These are phyloP conservation scores for Hypomontagnella monticulosa DNA, from an alignment of 495 filamentous ascomycete species.

Conservation along the genomic window DNA sequence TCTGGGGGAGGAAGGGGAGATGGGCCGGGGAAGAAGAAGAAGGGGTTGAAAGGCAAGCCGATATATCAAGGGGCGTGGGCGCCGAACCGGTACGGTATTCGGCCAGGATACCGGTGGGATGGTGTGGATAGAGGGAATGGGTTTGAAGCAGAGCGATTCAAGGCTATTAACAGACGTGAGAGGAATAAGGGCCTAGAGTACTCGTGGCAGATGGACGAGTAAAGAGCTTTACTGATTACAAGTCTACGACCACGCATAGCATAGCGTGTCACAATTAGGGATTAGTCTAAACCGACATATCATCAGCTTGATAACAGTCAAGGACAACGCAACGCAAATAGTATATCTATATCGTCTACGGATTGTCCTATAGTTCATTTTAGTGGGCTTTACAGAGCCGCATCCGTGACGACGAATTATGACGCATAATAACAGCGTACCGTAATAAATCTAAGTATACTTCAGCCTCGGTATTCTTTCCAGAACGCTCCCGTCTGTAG, in stretches of 20 bases:
- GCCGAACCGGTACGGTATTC: slow-evolving; percentile 95
- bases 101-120: slow-evolving; percentile 95
- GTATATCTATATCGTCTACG: slow-evolving; percentile 26
- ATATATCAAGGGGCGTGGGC: slow-evolving; percentile 80
- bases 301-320: background rate
- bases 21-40: slow-evolving; percentile 46
- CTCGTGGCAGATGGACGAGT: slow-evolving; percentile 95
- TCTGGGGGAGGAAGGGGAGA: slow-evolving; percentile 1
- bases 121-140: slow-evolving; percentile 95
- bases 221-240: slow-evolving; percentile 9
- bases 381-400: slow-evolving; percentile 1
- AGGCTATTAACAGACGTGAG: slow-evolving; percentile 78
- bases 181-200: slow-evolving; percentile 84
- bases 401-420: slow-evolving; percentile 1
- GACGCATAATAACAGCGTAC: background rate
- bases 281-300: background rate
- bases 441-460: background rate
- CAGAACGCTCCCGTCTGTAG: slow-evolving; percentile 1
- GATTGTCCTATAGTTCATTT: slow-evolving; percentile 18
- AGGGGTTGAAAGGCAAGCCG: slow-evolving; percentile 67
- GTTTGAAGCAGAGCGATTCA: slow-evolving; percentile 95
- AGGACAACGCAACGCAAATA: slow-evolving; percentile 17
- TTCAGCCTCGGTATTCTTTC: background rate
- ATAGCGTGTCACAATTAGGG: background rate
- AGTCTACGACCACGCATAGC: slow-evolving; percentile 6